Evolutionary conservation across 148 eudicot species (phyloP), one percentile per base, ranked within the genome.

Genomic region (Spergularia marina): DNA sequence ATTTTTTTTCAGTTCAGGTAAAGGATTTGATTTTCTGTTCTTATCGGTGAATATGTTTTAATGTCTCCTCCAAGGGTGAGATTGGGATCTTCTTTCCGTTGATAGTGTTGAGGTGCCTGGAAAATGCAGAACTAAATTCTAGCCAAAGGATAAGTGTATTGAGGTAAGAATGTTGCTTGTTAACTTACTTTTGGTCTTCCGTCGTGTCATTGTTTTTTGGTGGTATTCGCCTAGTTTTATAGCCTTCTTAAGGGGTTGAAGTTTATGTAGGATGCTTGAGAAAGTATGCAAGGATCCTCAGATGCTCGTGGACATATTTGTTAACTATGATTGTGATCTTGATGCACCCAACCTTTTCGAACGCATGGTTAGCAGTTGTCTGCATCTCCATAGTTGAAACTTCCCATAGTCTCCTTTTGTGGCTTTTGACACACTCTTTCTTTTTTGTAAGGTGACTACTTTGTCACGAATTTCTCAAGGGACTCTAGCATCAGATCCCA

Each of bases 21-120:
- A 67, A 17, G 39, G 36, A 65, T 55, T 49, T 65, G 61, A 39
- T 77, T 55, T 21, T 16, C 21, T 65, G 54, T 51, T 30, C 66
- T 75, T 71, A 16, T 62, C 63, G 36, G 75, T 78, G 67, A 58
- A 30, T 51, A 55, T 59, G 16, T 55, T 57, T 20, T 74, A 36
- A 53, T 68, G 56, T 34, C 62, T 59, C n/a, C 78, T 79, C 84
- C 73, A 85, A 95, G 99, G 97, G 94, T 72, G 99, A 92, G 86
- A 92, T 95, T 76, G 94, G 97, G 69, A 83, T 95, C 79, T 89
- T 95, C 89, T 95, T 95, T 83, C 99, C 99, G 62, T 86, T 95
- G 83, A 91, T 95, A 77, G 87, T 92, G 72, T 83, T 92, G 70
- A 82, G 98, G 74, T 84, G 91, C 61, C 77, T 95, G 85, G 98